Evolutionary conservation across 2,329 filamentous ascomycete species (phyloP), one percentile per base, ranked within the genome.

Genomic region (Aspergillus persii): DNA sequence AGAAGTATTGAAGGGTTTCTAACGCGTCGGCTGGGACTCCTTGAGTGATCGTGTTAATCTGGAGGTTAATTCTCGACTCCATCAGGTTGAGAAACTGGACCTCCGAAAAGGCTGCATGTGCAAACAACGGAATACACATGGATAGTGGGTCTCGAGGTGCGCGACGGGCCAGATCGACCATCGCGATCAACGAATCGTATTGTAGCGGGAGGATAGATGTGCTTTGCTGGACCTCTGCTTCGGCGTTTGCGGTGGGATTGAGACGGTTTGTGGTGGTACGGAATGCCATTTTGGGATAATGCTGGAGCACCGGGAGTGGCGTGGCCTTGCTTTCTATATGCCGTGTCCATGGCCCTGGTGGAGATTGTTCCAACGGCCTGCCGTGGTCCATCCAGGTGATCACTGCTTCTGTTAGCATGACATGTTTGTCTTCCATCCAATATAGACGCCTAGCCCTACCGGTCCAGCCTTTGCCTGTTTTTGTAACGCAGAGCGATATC

Each of bases 261-360:
- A 57, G 29, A 15, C 49, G 33, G 9, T 52, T 52, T 15, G 36
- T 57, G 27, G 55, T 57, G 12, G 36, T 57, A 29, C 55, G 33
- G 36, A 57, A 57, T 27, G 55, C 49, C 49, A 57, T 57, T 15
- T 53, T 57, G 3, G 49, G 49, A 53, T 57, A 50, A 36, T 57
- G 49, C 15, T 57, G 55, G n/a, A 57, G 12, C 9, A 57, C 50
- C 3, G 55, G 55, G 2, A 57, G 49, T 12, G 55, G 23, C 9
- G 49, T 52, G 5, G 55, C 55, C 23, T 47, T 57, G 11, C 49
- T 12, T 39, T 53, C 50, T 3, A 57, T 52, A 18, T 52, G 49
- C 15, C 49, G 23, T 8, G 49, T 57, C 55, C 55, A 57, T 27
- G 55, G 55, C 4, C 55, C 44, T 3, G 53, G 27, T 4, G 53